Conservation (phyloP, 2,329 filamentous ascomycete species). For the Botrytis pseudocinerea region DNA sequence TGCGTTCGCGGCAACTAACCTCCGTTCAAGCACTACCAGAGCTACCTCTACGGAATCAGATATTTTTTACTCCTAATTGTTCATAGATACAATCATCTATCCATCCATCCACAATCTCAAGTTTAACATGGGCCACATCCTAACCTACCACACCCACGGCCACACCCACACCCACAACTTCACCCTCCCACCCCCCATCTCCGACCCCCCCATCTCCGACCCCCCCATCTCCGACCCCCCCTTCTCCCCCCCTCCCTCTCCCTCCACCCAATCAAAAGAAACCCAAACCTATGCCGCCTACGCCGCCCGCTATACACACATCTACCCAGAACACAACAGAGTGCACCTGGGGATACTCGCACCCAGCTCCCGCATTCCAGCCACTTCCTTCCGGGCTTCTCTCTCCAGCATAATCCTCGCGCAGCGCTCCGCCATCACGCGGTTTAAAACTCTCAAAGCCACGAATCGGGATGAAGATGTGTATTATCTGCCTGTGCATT, state of each 20-base stretch:
- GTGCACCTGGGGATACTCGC: neutral
- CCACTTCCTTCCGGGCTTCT: neutral
- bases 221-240: neutral
- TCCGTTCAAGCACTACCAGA: neutral
- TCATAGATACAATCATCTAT: neutral
- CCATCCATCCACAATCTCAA: no score
- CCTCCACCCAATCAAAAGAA: neutral
- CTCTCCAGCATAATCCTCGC: neutral
- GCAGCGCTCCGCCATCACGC: fast-evolving
- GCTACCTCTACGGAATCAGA: neutral
- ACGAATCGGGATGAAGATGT: neutral
- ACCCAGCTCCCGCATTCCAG: neutral
- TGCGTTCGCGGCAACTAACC: no score
- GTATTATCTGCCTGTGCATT: fast-evolving
- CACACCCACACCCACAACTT: neutral
- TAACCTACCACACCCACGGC: neutral
- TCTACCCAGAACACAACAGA: neutral
- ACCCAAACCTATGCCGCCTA: neutral
- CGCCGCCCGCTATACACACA: neutral
- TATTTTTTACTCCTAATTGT: neutral
- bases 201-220: no score
- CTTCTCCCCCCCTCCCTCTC: neutral
- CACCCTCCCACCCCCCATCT: neutral
- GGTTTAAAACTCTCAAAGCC: neutral
- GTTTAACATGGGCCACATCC: neutral